Evolutionary conservation across 345 rosid genomes (phyloP), one percentile per base, ranked within the genome.

Genomic region (Viola odorata): DNA sequence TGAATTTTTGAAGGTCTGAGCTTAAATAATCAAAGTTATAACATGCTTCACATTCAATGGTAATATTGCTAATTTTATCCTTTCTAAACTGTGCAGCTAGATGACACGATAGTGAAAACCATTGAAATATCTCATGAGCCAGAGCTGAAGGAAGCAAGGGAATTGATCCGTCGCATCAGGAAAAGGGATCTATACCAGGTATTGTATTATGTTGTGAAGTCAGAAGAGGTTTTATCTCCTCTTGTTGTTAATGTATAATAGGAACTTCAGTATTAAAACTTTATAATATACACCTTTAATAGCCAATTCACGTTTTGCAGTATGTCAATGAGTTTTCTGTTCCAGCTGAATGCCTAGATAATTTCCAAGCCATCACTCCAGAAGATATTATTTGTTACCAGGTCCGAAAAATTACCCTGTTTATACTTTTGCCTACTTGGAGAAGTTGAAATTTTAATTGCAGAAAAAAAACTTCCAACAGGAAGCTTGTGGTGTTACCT

Each of bases 371-470:
- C 53, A 45, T 79, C 72, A 79, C 83, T 37, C 67, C 86, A 0
- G 69, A 74, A 67, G 83, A 82, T 53, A 79, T 82, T 53, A 61
- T 82, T 72, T 82, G 83, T 64, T 82, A 80, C 40, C 81, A 82
- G 83, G 86, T 79, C 12, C 44, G 10, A 14, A 62, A 60, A 40
- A 8, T 15, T 11, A 45, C 38, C 49, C 56, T 9, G 5, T 52
- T 10, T 51, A 52, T 50, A 17, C 57, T 6, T 48, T 55, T 56
- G 23, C 41, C 38, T 71, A 53, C 15, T 48, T 36, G 37, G 45
- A 36, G 45, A 16, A 62, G 42, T 53, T 39, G 64, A 49, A 41
- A 49, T 12, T 17, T 45, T 52, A 62, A 16, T 54, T 65, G 67
- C 48, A 44, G 55, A 23, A 14, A 48, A n/a, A 60, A 17, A 61